Percentiles rank a stretch among this genome's conserved stretches.
Evolutionary conservation across 805 yeast genomes (phyloP).

Genomic region (Grigorovia yakushimaensis): DNA sequence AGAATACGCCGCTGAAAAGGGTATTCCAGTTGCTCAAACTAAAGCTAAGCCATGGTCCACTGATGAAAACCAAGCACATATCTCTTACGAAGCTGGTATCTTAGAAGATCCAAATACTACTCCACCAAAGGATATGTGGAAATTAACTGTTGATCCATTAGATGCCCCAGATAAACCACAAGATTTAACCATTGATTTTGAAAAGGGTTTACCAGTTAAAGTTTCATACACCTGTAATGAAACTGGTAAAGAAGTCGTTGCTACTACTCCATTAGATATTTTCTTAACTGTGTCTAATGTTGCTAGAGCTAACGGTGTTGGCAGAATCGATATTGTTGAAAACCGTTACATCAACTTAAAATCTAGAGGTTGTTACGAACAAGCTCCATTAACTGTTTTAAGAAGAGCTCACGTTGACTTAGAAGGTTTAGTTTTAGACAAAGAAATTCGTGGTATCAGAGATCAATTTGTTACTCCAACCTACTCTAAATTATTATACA

Average conservation of each 20-base stretch:
- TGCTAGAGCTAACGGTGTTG: slow-evolving; percentile 99
- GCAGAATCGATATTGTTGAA: slow-evolving; percentile 98
- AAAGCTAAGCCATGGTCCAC: slow-evolving; percentile 99
- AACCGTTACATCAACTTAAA: slow-evolving; percentile 98
- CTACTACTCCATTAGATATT: slow-evolving; percentile 83
- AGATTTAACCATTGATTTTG: slow-evolving; percentile 71
- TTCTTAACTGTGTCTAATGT: slow-evolving; percentile 87
- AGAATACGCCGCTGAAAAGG: slow-evolving; percentile 86
- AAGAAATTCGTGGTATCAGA: slow-evolving; percentile 95
- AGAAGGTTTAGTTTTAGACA: slow-evolving; percentile 93
- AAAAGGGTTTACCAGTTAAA: slow-evolving; percentile 81
- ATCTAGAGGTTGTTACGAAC: slow-evolving; percentile 99
- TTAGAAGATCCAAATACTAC: slow-evolving; percentile 97
- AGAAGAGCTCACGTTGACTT: slow-evolving; percentile 92
- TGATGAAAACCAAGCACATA: slow-evolving; percentile 98
- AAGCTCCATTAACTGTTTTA: slow-evolving; percentile 93
- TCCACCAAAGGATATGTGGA: slow-evolving; percentile 99
- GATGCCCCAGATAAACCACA: slow-evolving; percentile 95
- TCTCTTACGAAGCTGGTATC: slow-evolving; percentile 98
- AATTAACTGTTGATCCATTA: slow-evolving; percentile 87
- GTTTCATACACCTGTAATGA: slow-evolving; percentile 55
- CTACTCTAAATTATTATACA: slow-evolving; percentile 83
- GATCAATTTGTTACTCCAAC: slow-evolving; percentile 91
- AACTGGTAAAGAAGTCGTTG: slow-evolving; percentile 48
- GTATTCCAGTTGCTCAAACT: slow-evolving; percentile 92